Base-by-base conservation (phyloP, 176 grass and related monocot species). In the Calamus simplicifolius region DNA sequence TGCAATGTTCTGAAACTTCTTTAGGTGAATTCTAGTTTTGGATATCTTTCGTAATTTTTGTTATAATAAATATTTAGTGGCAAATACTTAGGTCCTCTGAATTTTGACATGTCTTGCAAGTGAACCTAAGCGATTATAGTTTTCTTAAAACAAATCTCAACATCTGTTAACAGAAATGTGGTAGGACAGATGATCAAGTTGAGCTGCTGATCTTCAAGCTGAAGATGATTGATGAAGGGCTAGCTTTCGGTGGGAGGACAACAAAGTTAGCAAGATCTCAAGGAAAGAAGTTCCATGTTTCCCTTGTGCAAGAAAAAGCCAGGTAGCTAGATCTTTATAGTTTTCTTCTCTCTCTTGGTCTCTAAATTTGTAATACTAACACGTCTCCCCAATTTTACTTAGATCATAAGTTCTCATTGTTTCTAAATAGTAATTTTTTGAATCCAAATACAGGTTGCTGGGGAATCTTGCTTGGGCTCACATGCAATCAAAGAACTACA, bases 181-280 rank as follows among this genome's bases (percentile, higher is more conserved):
- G 86, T 54, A 78, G 77, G 62, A 89, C 52, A 57, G 63, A 85
- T 56, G 86, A 85, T 29, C 70, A 85, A 79, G 81, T 78, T 35
- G 86, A 85, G 65, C 64, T 89, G 73, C 62, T 89, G 78, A 81
- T 68, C 5, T 26, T 68, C 38, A 89, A 78, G 67, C 50, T 82
- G 54, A 81, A 61, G 83, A 75, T 81, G 60, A 72, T 85, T 65
- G 81, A 89, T 29, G 81, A 89, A 53, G 86, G 83, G 54, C 77
- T 85, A 75, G 81, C 81, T 64, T 89, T 82, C 64, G 86, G 81
- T 18, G 70, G 81, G 23, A 85, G 86, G 86, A 85, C 62, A 76
- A 75, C 70, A 35, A 85, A 89, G 38, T 15, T 78, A 29, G 70
- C 74, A 63, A 85, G 80, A 65, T 85, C 70, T 78, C 74, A 89